A percentile compares a stretch with the other conserved stretches of the same genome.
phyloP scores from a whole-genome alignment of 1,139 yeast species.

The Suhomyces yuchorum region DNA sequence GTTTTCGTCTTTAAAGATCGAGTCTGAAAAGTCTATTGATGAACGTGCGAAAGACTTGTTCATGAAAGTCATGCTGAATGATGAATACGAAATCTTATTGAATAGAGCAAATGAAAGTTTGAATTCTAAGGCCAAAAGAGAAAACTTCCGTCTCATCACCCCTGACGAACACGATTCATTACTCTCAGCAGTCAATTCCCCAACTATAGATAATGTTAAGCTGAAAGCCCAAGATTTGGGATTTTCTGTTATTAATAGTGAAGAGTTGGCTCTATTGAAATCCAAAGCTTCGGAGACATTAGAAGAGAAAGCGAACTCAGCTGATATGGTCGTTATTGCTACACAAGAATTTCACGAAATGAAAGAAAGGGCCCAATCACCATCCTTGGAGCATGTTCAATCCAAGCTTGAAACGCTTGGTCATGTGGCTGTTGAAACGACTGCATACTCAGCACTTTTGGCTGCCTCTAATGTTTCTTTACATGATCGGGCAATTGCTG shows the following conservation, averaged over 20 bases:
- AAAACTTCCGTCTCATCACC: conserved; percentile 16
- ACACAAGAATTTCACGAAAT: conserved; percentile 15
- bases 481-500: conserved; percentile 23
- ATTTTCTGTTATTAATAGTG: conserved; percentile 19
- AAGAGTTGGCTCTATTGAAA: conserved; percentile 16
- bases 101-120: conserved; percentile 20
- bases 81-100: conserved; percentile 16
- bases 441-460: conserved; percentile 9
- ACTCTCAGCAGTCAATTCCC: conserved; percentile 13
- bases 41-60: conserved; percentile 19
- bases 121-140: conserved; percentile 23
- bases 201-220: conserved; percentile 18
- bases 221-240: conserved; percentile 16
- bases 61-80: conserved; percentile 19
- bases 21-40: conserved; percentile 16
- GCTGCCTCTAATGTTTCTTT: conserved; percentile 16
- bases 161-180: conserved; percentile 12
- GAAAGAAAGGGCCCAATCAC: conserved; percentile 18
- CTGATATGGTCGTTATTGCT: conserved; percentile 17
- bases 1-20: conserved; percentile 15
- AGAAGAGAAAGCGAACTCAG: conserved; percentile 20
- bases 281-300: conserved; percentile 16
- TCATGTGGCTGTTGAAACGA: conserved; percentile 14
- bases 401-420: conserved; percentile 23
- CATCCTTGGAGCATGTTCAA: conserved; percentile 25